Base-by-base conservation (phyloP, 495 filamentous ascomycete species). In the Cudoniella acicularis region DNA sequence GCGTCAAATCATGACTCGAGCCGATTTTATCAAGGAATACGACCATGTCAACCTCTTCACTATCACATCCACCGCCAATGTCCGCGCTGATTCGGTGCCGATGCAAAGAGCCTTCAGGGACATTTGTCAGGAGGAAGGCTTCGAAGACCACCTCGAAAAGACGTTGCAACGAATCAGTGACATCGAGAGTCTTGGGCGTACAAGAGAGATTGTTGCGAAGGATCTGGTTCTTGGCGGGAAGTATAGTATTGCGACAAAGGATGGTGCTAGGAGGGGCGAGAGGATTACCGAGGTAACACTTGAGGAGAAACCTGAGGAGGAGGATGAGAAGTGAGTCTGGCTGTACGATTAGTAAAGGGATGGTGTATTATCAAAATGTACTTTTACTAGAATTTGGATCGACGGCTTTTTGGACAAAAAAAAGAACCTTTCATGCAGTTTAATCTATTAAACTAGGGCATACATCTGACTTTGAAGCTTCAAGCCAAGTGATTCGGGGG, bases 11-110 rank as follows among this genome's bases (percentile, higher is more conserved):
- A 98, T 98, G 94, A 98, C 94, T 9, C 81, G 94, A 26, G 85
- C 91, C 18, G 94, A 98, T 67, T 98, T 98, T 70, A 91, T 98
- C 67, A 85, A 93, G 62, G 81, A 83, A 49, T 91, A 96, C 66
- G 95, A 98, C 70, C 87, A 94, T 58, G 82, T 92, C 52, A 98
- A 98, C 66, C 83, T 98, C 48, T 97, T 98, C 73, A 96, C 90
- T 27, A 98, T 98, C 66, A 91, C 93, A 60, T 90, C 85, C 25
- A 80, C 83, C 23, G 91, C 92, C 25, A 87, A 87, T 75, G 94
- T 98, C 1, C 85, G 95, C 20, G 94, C 94, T 3, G 92, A 96
- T 72, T 91, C 87, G 3, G 94, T 98, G 36, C 94, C 94, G 10
- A 98, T 98, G 94, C 90, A 93, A 72, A 83, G 83, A 43, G 94